Conservation (phyloP, 352 stramenopile genomes). For the Globisporangium okanoganense region DNA sequence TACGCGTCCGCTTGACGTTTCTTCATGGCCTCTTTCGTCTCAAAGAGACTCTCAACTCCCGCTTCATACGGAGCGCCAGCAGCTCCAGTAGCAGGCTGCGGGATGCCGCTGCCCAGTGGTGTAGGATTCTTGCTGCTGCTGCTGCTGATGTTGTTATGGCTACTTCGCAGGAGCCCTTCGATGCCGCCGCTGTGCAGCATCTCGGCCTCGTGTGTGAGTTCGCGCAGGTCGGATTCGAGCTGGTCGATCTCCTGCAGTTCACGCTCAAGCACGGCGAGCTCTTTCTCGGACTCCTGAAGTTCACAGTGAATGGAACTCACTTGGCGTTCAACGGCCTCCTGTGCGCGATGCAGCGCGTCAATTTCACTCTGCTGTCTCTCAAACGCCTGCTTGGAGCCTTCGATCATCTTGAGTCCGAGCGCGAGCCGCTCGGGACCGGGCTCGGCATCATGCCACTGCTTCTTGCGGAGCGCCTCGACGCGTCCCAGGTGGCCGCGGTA, state of each 20-base stretch:
- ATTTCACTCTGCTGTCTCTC: conserved; percentile 91
- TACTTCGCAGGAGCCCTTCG: conserved; percentile 37
- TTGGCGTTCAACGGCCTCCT: conserved; percentile 86
- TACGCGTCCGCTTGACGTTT: conserved; percentile 80
- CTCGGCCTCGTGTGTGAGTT: conserved; percentile 90
- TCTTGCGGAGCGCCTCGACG: conserved; percentile 51
- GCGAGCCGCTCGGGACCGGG: conserved; percentile 88
- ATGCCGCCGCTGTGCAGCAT: conserved; percentile 69
- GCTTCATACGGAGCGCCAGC: conserved; percentile 34
- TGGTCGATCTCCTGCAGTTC: conserved; percentile 93
- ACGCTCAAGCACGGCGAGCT: conserved; percentile 86
- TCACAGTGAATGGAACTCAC: conserved; percentile 89
- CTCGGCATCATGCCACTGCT: conserved; percentile 84
- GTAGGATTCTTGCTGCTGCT: conserved; percentile 18
- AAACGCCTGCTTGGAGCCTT: conserved; percentile 92
- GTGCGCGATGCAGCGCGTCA: conserved; percentile 88
- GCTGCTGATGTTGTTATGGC: conserved; percentile 13
- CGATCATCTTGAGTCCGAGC: conserved; percentile 89
- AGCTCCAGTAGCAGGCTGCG: conserved; percentile 17
- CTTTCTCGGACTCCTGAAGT: conserved; percentile 88
- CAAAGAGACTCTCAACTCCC: conserved; percentile 42
- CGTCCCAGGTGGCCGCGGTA: conserved; percentile 86
- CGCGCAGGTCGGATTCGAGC: conserved; percentile 84
- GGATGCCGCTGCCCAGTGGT: conserved; percentile 51
- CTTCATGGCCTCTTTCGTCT: conserved; percentile 38